Percentiles rank a stretch among this genome's conserved stretches.
phyloP scores from a whole-genome alignment of 805 yeast species.

The Dipodascus geniculatus region DNA sequence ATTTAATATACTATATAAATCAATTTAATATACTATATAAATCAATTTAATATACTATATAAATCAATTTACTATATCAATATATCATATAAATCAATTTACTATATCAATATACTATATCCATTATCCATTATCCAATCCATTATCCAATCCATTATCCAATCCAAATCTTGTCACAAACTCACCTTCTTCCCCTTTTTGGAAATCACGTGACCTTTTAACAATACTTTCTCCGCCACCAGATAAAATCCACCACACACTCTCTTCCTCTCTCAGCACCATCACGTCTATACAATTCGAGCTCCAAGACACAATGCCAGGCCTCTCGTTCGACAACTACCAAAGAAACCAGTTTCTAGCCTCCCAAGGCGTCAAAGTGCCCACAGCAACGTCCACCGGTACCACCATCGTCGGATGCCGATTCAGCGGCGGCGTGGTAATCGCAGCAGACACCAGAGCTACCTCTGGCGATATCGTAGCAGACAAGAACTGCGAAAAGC shows the following conservation, averaged over 20 bases:
- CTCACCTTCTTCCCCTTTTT: not conserved
- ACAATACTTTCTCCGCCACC: not conserved
- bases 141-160: not conserved
- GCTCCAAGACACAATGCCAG: conserved; percentile 46
- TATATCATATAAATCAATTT: too few species aligned
- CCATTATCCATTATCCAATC: not conserved
- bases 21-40: not conserved
- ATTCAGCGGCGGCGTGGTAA: conserved; percentile 86
- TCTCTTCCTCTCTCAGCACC: not conserved
- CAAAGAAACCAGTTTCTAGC: conserved; percentile 76
- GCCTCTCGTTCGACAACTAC: conserved; percentile 84
- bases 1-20: not conserved
- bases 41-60: not conserved
- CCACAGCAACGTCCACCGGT: conserved; percentile 94
- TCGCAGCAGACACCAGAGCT: conserved; percentile 98
- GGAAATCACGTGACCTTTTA: not conserved
- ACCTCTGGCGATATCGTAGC: conserved; percentile 95
- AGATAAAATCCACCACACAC: too few species aligned
- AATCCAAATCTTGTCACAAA: not conserved
- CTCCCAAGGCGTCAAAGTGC: conserved; percentile 60
- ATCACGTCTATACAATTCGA: not conserved
- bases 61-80: not conserved
- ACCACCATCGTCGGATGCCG: conserved; percentile 98
- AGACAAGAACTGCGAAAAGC: conserved; percentile 93
- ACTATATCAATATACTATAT: not conserved